phyloP scores from a whole-genome alignment of 495 filamentous ascomycete genomes.

The Penicillium daleae region DNA sequence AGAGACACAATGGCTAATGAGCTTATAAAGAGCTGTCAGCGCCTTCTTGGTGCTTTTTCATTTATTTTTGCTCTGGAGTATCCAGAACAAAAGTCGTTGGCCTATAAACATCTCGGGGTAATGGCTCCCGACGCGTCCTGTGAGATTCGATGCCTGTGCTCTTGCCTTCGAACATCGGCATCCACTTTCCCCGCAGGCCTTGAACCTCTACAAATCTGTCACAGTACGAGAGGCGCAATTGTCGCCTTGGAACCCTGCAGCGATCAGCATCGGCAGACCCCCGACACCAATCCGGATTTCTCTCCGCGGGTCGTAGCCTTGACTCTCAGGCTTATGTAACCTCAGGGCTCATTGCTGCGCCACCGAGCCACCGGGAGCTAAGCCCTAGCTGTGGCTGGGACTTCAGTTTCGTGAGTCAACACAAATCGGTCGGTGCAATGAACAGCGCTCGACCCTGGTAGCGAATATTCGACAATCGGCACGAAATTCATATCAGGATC shows the following conservation, averaged over 20 bases:
- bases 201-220: background rate
- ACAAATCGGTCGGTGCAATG: conserved; percentile 13
- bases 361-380: conserved; percentile 1
- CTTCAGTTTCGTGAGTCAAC: conserved; percentile 27
- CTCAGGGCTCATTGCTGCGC: background rate
- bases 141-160: background rate
- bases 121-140: background rate
- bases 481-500: background rate
- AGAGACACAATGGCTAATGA: background rate
- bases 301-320: conserved; percentile 11
- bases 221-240: background rate
- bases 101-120: background rate
- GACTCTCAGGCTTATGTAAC: conserved; percentile 6
- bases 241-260: background rate
- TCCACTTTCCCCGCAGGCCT: conserved; percentile 12
- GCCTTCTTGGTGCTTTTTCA: background rate
- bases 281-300: conserved; percentile 26
- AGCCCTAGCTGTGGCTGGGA: conserved; percentile 26
- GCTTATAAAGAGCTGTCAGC: background rate
- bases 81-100: background rate
- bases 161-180: background rate
- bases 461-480: background rate
- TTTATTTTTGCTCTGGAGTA: background rate
- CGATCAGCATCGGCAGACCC: conserved; percentile 13
- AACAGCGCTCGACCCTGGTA: background rate